Base-by-base conservation (phyloP, 1,284 basidiomycete species). In the Melampsora larici-populina region DNA sequence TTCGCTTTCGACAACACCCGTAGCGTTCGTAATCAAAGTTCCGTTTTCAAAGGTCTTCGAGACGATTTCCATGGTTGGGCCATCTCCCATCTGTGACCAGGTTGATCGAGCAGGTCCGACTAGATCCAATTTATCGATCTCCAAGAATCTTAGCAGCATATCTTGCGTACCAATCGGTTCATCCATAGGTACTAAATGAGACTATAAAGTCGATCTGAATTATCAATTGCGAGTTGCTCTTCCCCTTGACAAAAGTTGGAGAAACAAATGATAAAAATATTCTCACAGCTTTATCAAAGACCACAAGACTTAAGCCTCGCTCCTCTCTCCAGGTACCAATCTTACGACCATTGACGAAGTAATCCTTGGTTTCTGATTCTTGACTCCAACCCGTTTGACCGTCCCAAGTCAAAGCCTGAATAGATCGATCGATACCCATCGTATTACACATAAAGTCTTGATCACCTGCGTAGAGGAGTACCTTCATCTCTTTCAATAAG, bases 121-220 rank as follows among this genome's bases (percentile, higher is more conserved):
- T 64, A 97, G 87, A 4, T 89, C 87, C 36, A 90, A 88, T 81
- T 94, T 91, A 85, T 98, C 91, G 75, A 95, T 89, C 67, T 88
- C 90, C 89, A 96, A 92, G 86, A 97, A 97, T 21, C 94, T 91
- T 69, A 96, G 89, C 81, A 99, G 95, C 97, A 99, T 98, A 84
- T 99, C 96, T 84, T 98, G 94, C 4, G 93, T 87, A 43, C 91
- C 89, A 77, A 93, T 87, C 0, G 95, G 96, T 15, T 91, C 86
- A 84, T 99, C 96, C 83, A 89, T 95, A 0, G 93, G 93, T 36
- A 91, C 93, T 86, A 86, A 82, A 79, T 82, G 82, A 66, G 81
- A 82, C 17, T 81, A 63, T 17, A 8, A 33, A 69, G 11, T 6
- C 29, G 55, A 40, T 62, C 24, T 17, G 33, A 24, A 6, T 26